phyloP scores from a whole-genome alignment of 176 grass and related monocot species.

The Rhynchospora pubera region DNA sequence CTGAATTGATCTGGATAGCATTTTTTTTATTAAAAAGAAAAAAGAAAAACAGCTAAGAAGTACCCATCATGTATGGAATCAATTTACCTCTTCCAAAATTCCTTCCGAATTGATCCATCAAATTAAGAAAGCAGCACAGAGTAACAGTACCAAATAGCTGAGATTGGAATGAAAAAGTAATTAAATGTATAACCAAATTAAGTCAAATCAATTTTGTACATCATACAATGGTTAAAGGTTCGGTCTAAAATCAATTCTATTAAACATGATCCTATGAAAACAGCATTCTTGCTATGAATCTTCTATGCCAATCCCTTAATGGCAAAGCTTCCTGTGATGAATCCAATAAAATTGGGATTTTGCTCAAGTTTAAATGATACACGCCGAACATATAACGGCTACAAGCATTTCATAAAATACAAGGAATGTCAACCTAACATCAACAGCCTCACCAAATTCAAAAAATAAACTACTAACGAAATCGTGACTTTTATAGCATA shows the following conservation, averaged over 20 bases:
- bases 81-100: constrained; percentile 26
- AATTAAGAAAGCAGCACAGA: not conserved
- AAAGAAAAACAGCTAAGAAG: not conserved
- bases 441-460: not conserved
- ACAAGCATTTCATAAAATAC: not conserved
- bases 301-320: not conserved
- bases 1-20: not conserved
- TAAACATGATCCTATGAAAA: not conserved
- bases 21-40: not conserved
- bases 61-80: not conserved
- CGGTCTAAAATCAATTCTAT: not conserved
- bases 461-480: not conserved
- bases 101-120: constrained; percentile 26
- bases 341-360: not conserved
- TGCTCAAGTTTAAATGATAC: not conserved
- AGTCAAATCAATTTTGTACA: not conserved
- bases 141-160: not conserved
- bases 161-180: not conserved
- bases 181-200: not conserved
- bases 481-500: not conserved
- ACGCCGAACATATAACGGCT: not conserved
- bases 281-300: not conserved
- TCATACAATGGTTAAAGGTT: not conserved
- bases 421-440: not conserved
- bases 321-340: not conserved